Base-by-base conservation (phyloP, 768 basidiomycete genomes). In the Plicaturopsis crispa region DNA sequence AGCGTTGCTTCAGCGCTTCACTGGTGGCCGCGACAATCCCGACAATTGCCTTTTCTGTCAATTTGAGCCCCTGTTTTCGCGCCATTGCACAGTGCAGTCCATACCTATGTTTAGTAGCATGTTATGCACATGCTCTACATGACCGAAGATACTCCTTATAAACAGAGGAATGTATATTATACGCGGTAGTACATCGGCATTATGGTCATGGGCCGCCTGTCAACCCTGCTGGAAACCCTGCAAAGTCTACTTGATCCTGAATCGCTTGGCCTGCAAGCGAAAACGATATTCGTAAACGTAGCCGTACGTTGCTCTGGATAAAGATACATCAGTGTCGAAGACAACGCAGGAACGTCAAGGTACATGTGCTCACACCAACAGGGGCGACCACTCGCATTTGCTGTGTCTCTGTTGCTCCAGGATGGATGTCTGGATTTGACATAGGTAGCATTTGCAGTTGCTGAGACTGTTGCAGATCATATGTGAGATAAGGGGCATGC, bases 381-480 rank as follows among this genome's bases (percentile, higher is more conserved):
- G 90, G 91, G 8, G 91, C 89, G 20, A 87, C 69, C 26, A 99
- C 79, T 7, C 91, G 76, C 86, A 99, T 84, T 55, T 94, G 90
- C 55, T 98, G 96, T 7, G 92, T 94, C 59, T 98, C 94, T 12
- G 77, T 73, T 6, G 78, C 64, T 1, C 91, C 89, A 0, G 88
- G 81, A 23, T 61, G 64, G 31, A 99, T 71, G 37, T 76, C 82
- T 8, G 82, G 69, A 57, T 82, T 91, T 4, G 91, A 91, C 85
- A 98, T 97, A 5, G 94, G 90, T 41, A 91, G 70, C 94, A 99
- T 99, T 58, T 97, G 93, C 40, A 99, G 60, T 56, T 96, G 92
- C 62, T 96, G 93, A 0, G 92, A 87, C 90, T 98, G 52, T 3
- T 33, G 5, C 22, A n/a, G n/a, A 30, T 10, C 5, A 33, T 36